phyloP scores from a whole-genome alignment of 768 basidiomycete genomes.

The Serpula lacrymans region DNA sequence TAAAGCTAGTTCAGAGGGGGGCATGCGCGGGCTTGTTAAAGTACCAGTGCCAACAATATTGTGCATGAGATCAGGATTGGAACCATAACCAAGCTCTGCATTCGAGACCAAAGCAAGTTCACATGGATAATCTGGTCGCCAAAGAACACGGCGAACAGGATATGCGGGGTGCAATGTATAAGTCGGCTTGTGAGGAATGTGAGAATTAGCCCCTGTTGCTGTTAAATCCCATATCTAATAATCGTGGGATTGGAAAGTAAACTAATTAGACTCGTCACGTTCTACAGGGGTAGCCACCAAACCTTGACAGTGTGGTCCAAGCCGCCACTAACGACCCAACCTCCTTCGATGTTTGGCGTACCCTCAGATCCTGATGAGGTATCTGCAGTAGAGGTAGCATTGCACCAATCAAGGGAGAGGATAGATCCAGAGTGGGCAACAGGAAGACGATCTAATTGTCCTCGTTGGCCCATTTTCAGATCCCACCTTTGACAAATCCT shows the following conservation, averaged over 20 bases:
- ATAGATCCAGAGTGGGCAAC: conserved; percentile 74
- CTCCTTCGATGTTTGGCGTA: conserved; percentile 28
- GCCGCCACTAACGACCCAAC: conserved; percentile 80
- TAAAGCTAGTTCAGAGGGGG: conserved; percentile 6
- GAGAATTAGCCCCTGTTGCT: conserved; percentile 29
- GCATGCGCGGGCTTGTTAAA: conserved; percentile 27
- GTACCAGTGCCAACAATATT: conserved; percentile 14
- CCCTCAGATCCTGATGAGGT: conserved; percentile 12
- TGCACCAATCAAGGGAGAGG: conserved; percentile 73
- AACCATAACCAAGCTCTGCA: conserved; percentile 43
- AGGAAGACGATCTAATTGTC: conserved; percentile 65
- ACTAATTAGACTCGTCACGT: background rate
- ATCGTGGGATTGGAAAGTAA: background rate
- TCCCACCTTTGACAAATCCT: conserved; percentile 60
- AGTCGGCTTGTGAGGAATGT: conserved; percentile 58
- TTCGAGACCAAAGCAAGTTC: conserved; percentile 75
- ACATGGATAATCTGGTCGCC: conserved; percentile 75
- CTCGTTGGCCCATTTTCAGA: conserved; percentile 71
- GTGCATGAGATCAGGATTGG: conserved; percentile 20
- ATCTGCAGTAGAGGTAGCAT: conserved; percentile 25
- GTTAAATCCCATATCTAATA: conserved; percentile 71
- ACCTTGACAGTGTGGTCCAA: conserved; percentile 80
- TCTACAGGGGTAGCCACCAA: conserved; percentile 5
- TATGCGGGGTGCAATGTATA: conserved; percentile 75
- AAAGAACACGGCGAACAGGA: conserved; percentile 68